Evolutionary conservation across 116 monocot genomes (phyloP), one percentile per base, ranked within the genome.

Genomic region (Trichopus zeylanicus): DNA sequence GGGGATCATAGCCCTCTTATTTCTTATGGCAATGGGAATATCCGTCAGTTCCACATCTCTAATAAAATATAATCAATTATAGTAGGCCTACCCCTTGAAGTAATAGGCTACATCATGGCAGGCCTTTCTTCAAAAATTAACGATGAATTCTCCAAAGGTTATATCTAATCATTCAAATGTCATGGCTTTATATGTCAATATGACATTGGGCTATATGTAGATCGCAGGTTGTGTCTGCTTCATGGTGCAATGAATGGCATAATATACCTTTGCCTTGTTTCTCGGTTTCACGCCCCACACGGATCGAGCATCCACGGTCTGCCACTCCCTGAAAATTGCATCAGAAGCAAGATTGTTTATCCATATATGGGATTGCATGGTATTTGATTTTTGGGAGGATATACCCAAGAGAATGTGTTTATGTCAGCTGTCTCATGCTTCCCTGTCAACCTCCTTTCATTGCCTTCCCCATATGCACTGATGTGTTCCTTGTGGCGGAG

Each of bases 361-460:
- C 23, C 21, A 12, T 28, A 35, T 1, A 22, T 13, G 42, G 7
- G 42, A 42, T 42, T 42, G 13, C 42, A 42, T 42, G 3, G n/a
- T n/a, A n/a, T n/a, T n/a, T n/a, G n/a, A n/a, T n/a, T n/a, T n/a
- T n/a, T n/a, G n/a, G n/a, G n/a, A 42, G 12, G 13, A n/a, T 20
- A 53, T 87, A 97, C 97, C 97, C 97, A 97, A 63, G 97, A 91
- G 65, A 97, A 97, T n/a, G 73, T 68, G 75, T 95, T 72, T 15
- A 95, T 95, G 75, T 67, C 63, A 8, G 95, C 95, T 10, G 95
- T 95, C 73, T 95, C 95, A 20, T 95, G 95, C 35, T 75, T 79
- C 16, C 95, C 95, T n/a, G 95, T 95, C 72, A 97, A 66, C 46
- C 97, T 76, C 47, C 91, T 60, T 59, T 97, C 97, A 39, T 97